A percentile compares a stretch with the other conserved stretches of the same genome.
Evolutionary conservation across 139 green algal species (phyloP).

Genomic region (Monoraphidium neglectum): DNA sequence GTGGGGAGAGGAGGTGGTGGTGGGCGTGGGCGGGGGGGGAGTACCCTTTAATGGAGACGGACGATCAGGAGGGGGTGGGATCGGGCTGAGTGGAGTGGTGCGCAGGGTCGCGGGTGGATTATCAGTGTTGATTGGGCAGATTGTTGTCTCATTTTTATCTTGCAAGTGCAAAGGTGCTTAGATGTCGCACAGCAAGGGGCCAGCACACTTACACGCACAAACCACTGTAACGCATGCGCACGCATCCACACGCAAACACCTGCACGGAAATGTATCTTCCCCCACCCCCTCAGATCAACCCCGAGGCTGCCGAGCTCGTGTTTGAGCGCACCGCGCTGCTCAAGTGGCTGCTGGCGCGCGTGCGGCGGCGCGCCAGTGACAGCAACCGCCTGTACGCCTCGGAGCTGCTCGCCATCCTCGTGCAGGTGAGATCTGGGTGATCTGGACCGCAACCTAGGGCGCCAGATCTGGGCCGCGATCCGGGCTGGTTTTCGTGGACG

Average conservation of each 20-base stretch:
- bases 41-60: too few relatives aligned
- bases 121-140: background rate
- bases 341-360: constrained; percentile 84
- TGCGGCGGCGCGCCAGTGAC: constrained; percentile 65
- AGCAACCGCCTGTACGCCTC: constrained; percentile 83
- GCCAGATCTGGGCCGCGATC: background rate
- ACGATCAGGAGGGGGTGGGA: background rate
- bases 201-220: too few relatives aligned
- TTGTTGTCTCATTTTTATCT: background rate
- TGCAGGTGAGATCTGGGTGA: constrained; percentile 59
- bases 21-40: background rate
- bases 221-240: too few relatives aligned
- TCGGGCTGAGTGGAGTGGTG: background rate
- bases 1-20: constrained; percentile 65
- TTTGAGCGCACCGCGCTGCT: constrained; percentile 67
- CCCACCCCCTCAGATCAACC: background rate
- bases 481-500: background rate
- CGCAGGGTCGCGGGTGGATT: background rate
- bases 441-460: too few relatives aligned
- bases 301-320: constrained; percentile 47
- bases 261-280: too few relatives aligned
- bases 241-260: too few relatives aligned
- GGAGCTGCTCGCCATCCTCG: constrained; percentile 91
- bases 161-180: too few relatives aligned
- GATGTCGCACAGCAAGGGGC: too few relatives aligned